Evolutionary conservation across 257 asterid genomes (phyloP).

Genomic region (Solanum medicagineum): DNA sequence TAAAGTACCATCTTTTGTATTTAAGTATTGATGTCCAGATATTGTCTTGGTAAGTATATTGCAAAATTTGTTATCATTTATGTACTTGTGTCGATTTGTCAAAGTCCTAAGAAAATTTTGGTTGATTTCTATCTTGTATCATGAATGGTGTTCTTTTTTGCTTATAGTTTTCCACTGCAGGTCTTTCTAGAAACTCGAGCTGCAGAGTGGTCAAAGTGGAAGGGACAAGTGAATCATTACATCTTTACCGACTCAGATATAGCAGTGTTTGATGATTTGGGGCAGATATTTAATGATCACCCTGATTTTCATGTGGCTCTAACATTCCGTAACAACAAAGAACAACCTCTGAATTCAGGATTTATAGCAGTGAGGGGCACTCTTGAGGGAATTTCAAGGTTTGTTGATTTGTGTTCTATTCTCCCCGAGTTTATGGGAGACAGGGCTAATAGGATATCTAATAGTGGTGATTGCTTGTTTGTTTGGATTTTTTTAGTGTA

Average conservation of each 20-base stretch:
- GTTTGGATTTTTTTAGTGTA: background rate
- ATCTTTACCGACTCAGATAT: conserved; percentile 91
- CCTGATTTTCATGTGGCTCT: conserved; percentile 75
- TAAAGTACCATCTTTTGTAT: background rate
- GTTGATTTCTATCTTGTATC: background rate
- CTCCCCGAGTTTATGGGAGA: background rate
- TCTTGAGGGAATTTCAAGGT: conserved; percentile 66
- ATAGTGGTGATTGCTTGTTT: background rate
- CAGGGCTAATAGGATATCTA: background rate
- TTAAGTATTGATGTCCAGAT: background rate
- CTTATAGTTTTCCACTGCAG: conserved; percentile 22
- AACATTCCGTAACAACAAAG: conserved; percentile 92
- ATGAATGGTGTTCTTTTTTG: background rate
- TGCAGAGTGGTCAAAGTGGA: conserved; percentile 32
- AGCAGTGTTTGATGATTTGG: conserved; percentile 70
- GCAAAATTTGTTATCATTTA: background rate
- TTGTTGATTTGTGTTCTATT: background rate
- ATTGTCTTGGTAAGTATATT: background rate
- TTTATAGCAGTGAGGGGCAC: conserved; percentile 91
- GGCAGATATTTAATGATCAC: conserved; percentile 41
- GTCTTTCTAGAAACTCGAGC: conserved; percentile 52
- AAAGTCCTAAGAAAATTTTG: background rate
- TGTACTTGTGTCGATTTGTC: background rate
- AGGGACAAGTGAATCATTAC: conserved; percentile 44
- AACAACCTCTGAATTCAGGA: conserved; percentile 92